These are phyloP conservation scores for Wickerhamomyces bisporus DNA, from an alignment of 805 yeast species.

Conservation along the genomic window DNA sequence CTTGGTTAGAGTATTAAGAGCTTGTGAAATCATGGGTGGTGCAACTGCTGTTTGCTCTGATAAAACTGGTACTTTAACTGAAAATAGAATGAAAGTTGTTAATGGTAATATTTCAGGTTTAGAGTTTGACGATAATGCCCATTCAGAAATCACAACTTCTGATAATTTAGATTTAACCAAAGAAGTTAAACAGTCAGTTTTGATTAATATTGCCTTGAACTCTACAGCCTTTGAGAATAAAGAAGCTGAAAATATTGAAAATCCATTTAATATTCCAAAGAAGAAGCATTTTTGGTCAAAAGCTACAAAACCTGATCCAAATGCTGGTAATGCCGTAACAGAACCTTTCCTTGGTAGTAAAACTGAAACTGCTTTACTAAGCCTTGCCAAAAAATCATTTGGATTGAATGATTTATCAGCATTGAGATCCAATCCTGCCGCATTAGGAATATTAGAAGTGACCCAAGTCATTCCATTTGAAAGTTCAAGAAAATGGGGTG, in stretches of 20 bases:
- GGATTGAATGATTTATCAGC: slow-evolving; percentile 44
- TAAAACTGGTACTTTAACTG: slow-evolving; percentile 96
- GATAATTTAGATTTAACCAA: slow-evolving; percentile 11
- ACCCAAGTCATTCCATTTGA: slow-evolving; percentile 86
- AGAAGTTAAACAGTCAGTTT: slow-evolving; percentile 20
- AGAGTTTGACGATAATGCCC: slow-evolving; percentile 46
- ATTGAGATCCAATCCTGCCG: slow-evolving; percentile 32
- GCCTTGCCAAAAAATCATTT: slow-evolving; percentile 57
- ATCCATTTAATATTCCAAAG: slow-evolving; percentile 23
- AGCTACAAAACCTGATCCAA: slow-evolving; percentile 7
- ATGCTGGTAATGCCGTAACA: slow-evolving; percentile 8
- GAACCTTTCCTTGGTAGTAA: slow-evolving; percentile 86
- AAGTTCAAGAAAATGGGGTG: slow-evolving; percentile 90
- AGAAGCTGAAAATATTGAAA: slow-evolving; percentile 19
- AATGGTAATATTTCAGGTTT: slow-evolving; percentile 60
- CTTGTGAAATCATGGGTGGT: slow-evolving; percentile 99
- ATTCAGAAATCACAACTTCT: slow-evolving; percentile 12
- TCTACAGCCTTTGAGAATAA: slow-evolving; percentile 86
- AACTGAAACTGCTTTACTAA: slow-evolving; percentile 85
- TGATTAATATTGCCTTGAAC: slow-evolving; percentile 66
- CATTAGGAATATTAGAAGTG: slow-evolving; percentile 33
- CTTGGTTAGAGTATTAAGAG: slow-evolving; percentile 85
- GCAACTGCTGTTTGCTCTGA: slow-evolving; percentile 97
- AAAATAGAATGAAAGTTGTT: slow-evolving; percentile 88
- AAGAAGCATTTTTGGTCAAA: slow-evolving; percentile 17